These are phyloP conservation scores for Lentinula lateritia DNA, from an alignment of 768 basidiomycete genomes.

Conservation along the genomic window DNA sequence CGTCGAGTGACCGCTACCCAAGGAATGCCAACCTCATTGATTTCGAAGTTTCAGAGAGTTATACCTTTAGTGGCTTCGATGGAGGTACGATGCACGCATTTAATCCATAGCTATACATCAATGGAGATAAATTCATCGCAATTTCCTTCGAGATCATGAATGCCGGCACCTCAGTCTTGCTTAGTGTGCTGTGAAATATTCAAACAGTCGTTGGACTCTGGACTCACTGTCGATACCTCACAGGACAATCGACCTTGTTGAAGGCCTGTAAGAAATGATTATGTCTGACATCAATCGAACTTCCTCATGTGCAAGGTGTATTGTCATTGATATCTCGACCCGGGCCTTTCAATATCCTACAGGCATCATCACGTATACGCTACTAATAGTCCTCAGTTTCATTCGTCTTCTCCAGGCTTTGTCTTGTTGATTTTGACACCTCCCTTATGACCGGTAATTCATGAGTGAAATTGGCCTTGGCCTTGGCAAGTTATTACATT, in stretches of 20 bases:
- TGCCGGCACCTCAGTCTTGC: constrained; percentile 46
- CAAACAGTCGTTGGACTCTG: constrained; percentile 47
- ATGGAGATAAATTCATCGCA: constrained; percentile 20
- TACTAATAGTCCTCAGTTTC: constrained; percentile 33
- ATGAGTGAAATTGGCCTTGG: too few relatives aligned
- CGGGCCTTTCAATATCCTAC: constrained; percentile 36
- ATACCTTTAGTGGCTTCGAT: constrained; percentile 52
- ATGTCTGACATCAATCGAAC: too few relatives aligned
- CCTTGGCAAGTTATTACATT: constrained; percentile 26
- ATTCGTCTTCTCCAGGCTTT: not conserved
- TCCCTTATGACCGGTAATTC: too few relatives aligned
- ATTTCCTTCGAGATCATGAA: constrained; percentile 60
- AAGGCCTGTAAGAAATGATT: constrained; percentile 26
- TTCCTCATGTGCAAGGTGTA: constrained; percentile 20
- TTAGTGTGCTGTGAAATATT: constrained; percentile 73
- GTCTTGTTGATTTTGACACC: constrained; percentile 6
- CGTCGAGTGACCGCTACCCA: too few relatives aligned
- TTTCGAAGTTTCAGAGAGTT: constrained; percentile 26
- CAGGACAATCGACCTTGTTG: constrained; percentile 64
- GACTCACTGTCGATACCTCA: constrained; percentile 53
- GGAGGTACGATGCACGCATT: constrained; percentile 54
- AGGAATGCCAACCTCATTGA: constrained; percentile 16
- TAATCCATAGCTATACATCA: constrained; percentile 30
- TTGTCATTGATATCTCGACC: constrained; percentile 48
- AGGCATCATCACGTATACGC: constrained; percentile 41